Base-by-base conservation (phyloP, 2,329 filamentous ascomycete species). In the Aspergillus persii region DNA sequence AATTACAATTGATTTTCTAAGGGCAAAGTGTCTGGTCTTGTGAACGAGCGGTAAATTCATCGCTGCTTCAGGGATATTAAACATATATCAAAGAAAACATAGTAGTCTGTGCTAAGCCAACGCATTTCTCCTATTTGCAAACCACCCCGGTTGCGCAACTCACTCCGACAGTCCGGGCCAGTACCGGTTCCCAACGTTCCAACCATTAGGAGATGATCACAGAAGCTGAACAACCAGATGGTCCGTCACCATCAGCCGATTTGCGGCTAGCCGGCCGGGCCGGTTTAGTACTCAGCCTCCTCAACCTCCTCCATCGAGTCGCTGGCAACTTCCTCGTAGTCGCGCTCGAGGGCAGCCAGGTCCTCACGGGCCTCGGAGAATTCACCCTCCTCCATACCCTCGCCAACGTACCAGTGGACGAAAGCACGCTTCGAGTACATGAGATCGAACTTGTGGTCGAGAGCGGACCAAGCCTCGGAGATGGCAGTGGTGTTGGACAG, bases 361-460 rank as follows among this genome's bases (percentile, higher is more conserved):
- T 99, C 95, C 84, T 99, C 95, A 79, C 95, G 93, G 66, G 95
- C 95, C 85, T 99, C 95, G 59, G 92, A 96, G 87, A 99, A 99
- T 82, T 99, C 95, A 80, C 95, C 95, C 81, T 99, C 95, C 86
- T 99, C 95, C 95, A 99, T 99, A 88, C 95, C 95, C 86, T 98
- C 95, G 83, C 95, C 95, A 76, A 99, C 95, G 74, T 98, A 99
- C 95, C 95, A 99, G 84, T 99, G 95, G 67, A 99, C 95, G 82
- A 99, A 99, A 64, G 95, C 95, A 84, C 95, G 95, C 90, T 99
- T 99, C 79, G 92, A 96, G 89, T 98, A 97, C 95, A 99, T 99
- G 78, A 99, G 91, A 76, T 99, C 95, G 84, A 99, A 99, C 84
- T 99, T 99, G 86, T 89, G 87, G 63, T 92, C 96, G 66, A 99